Base-by-base conservation (phyloP, 345 rosid genomes). In the Ceriops tagal region DNA sequence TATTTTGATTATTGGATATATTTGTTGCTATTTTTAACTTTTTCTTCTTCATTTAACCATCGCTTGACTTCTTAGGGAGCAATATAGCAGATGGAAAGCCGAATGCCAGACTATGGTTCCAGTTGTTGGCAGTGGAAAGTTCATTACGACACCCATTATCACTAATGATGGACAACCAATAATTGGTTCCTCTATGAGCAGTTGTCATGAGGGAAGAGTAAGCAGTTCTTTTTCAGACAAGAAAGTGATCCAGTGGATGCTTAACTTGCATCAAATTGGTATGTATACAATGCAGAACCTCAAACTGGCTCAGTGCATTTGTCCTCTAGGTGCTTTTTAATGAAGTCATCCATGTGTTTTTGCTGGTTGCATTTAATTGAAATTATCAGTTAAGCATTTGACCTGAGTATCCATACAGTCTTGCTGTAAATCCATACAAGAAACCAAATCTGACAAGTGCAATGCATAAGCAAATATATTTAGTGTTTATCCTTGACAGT, bases 101-200 rank as follows among this genome's bases (percentile, higher is more conserved):
- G 92, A 92, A 79, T 92, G 97, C 75, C 86, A 83, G 79, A 78
- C 73, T 57, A 83, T 91, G 90, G 87, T 86, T 82, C 95, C 98
- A 34, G 67, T 88, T 53, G 81, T 93, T 79, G 98, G 98, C 47
- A 87, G 88, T 61, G 97, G 96, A 28, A 83, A 79, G 73, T 76
- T 79, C 71, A 76, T 88, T 62, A 84, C 85, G n/a, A 66, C 85
- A 71, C 83, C 98, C 3, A 78, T 92, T 18, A 78, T 88, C 56
- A 79, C 80, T 30, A 89, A 89, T 69, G 84, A 81, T 78, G 98
- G 96, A 31, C 74, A 76, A 43, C 85, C 87, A 31, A 74, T 86
- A 46, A 79, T 82, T 32, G 86, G 73, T 66, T 64, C 85, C 68
- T 74, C 73, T 6, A 70, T 65, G 8, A 72, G 77, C 53, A 53